A percentile compares a stretch with the other conserved stretches of the same genome.
Evolutionary conservation across 2,329 filamentous ascomycete species (phyloP).

Genomic region (Kalaharituber pfeilii): DNA sequence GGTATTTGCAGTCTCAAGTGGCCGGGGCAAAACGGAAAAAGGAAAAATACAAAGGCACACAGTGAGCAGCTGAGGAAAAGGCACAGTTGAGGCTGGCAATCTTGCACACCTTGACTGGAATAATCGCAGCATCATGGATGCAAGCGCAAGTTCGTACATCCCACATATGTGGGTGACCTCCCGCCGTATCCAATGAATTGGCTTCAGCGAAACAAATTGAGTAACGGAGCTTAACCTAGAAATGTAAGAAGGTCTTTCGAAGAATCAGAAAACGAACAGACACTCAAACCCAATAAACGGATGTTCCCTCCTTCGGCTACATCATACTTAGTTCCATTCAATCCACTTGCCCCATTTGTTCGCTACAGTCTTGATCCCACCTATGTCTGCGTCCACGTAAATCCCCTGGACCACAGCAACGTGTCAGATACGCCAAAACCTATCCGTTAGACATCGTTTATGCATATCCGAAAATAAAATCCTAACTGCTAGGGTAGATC

Average conservation of each 20-base stretch:
- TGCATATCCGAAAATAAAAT: slow-evolving; percentile 1
- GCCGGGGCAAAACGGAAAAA: not conserved
- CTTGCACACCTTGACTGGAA: not conserved
- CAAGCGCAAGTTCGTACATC: not conserved
- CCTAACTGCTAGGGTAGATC: not conserved
- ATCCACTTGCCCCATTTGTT: not conserved
- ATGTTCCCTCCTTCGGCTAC: no score
- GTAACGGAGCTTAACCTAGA: not conserved
- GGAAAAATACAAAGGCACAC: no score
- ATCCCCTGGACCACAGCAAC: slow-evolving; percentile 1
- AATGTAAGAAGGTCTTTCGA: not conserved
- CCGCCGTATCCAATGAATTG: not conserved
- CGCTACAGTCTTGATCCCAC: not conserved
- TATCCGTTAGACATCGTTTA: not conserved
- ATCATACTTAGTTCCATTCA: no score
- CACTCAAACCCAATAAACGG: no score
- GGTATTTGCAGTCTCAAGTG: not conserved
- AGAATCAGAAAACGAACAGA: no score
- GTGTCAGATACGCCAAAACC: not conserved
- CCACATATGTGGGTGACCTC: no score
- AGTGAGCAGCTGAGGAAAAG: no score
- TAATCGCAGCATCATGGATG: not conserved
- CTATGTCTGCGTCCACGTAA: not conserved
- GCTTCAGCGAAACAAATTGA: not conserved
- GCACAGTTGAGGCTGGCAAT: not conserved